Base-by-base conservation (phyloP, 2,329 filamentous ascomycete genomes). In the Claviceps spartinae region DNA sequence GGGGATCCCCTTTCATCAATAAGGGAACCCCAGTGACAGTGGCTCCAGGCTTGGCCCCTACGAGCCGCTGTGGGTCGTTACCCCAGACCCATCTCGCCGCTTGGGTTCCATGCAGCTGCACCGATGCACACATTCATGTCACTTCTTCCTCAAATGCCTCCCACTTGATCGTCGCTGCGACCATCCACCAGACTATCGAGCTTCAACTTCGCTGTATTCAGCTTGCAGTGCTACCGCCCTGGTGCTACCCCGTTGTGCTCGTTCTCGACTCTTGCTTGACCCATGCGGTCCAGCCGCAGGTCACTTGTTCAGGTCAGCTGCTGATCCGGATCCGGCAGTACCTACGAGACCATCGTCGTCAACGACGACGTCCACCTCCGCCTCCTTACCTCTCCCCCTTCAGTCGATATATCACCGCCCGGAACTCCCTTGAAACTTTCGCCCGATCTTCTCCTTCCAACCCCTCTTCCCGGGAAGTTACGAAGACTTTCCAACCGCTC, bases 401-500 rank as follows among this genome's bases (percentile, higher is more conserved):
- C 57, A 40, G 49, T 58, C 52, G 56, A 56, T 46, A 63, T 59
- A 50, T 59, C 57, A 46, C 59, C 54, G 38, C 63, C 62, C 53
- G 57, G 51, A 16, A 40, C 38, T 42, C 52, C 57, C 45, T 56
- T 60, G 5, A 54, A 55, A 34, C 52, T 34, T 34, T 34, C 9
- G 30, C 8, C 30, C 9, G 30, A 61, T 52, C 54, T 49, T 41
- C 57, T 50, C 36, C 51, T 22, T 34, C 52, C 44, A 20, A 16
- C 45, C 41, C 50, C 56, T 43, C 54, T 58, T 14, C 47, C 57
- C 9, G 58, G 56, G 50, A 66, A 57, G 48, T 57, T 62, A 18
- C 62, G 65, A 43, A 63, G 64, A 47, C 52, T 64, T 36, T 63
- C 65, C 48, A 68, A 69, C 56, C 66, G 62, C 54, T 69, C 66